phyloP scores from a whole-genome alignment of 805 yeast species.

The Blastobotrys robertii region DNA sequence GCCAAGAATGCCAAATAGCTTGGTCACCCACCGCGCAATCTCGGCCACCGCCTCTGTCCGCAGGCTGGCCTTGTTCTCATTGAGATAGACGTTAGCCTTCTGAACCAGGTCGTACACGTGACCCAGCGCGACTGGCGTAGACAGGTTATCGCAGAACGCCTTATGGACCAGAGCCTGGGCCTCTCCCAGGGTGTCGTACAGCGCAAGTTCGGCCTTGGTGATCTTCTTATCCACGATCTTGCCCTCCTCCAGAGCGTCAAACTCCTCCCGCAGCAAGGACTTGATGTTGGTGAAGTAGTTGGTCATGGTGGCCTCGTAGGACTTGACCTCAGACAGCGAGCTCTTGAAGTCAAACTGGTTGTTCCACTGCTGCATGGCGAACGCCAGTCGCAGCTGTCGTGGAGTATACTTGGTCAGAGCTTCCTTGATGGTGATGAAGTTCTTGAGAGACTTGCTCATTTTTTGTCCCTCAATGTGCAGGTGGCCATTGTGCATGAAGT shows the following conservation, averaged over 20 bases:
- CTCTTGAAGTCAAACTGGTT: constrained; percentile 87
- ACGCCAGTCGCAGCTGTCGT: constrained; percentile 82
- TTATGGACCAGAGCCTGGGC: constrained; percentile 55
- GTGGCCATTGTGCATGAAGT: constrained; percentile 95
- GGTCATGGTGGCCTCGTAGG: constrained; percentile 61
- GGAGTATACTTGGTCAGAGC: constrained; percentile 64
- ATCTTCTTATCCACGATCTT: constrained; percentile 53
- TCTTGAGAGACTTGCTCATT: constrained; percentile 92
- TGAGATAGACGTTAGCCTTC: constrained; percentile 61
- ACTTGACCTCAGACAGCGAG: constrained; percentile 63
- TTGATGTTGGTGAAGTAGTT: constrained; percentile 84
- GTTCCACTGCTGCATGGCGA: constrained; percentile 90
- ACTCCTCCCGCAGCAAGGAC: constrained; percentile 64
- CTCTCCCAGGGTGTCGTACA: constrained; percentile 39
- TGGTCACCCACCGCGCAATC: constrained; percentile 59
- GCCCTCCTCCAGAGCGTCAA: constrained; percentile 39
- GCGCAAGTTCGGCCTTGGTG: constrained; percentile 42
- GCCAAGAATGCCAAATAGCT: constrained; percentile 64
- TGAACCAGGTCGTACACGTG: constrained; percentile 58
- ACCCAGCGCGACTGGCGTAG: constrained; percentile 69
- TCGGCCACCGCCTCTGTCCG: constrained; percentile 58
- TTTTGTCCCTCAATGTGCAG: constrained; percentile 97
- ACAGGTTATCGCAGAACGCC: constrained; percentile 81
- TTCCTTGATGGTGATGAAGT: constrained; percentile 89
- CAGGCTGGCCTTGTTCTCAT: constrained; percentile 40